Evolutionary conservation across 2,329 filamentous ascomycete species (phyloP), one percentile per base, ranked within the genome.

Genomic region (Scedosporium minutisporum): DNA sequence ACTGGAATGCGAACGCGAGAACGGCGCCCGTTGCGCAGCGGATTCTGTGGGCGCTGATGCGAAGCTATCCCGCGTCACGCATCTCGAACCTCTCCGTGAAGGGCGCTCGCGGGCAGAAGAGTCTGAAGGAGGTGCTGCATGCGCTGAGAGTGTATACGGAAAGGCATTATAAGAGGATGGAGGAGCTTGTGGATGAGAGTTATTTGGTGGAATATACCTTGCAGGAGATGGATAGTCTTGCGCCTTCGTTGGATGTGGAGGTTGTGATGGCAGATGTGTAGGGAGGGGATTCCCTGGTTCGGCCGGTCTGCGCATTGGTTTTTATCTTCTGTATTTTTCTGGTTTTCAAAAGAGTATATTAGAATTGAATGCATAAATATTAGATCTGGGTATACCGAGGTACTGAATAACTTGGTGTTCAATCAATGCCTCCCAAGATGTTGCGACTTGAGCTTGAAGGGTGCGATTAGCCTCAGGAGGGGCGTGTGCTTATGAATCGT

Each of bases 1-100:
- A 99, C 76, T 99, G 95, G 95, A 99, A 99, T 72, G 96, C 95
- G 4, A 97, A 97, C 69, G 92, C 91, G 0, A 84, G 91, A 65
- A 96, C 91, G 3, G 88, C 92, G 0, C 83, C 87, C 4, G 86
- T 97, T 1, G 90, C 95, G 1, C 95, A 99, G 75, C 85, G 88
- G 41, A 87, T 99, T 14, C 77, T 99, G 6, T 89, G 87, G 78
- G 85, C 89, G 1, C 71, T 99, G 6, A 86, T 96, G 60, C 86
- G 86, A 66, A 89, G 87, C 64, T 96, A 96, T 70, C 89, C 92
- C 1, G 89, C 90, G 2, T 85, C 85, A 58, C 85, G 88, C 63
- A 85, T 97, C 63, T 87, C 91, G 1, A 85, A 82, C 64, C 74
- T 96, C 63, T 87, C 86, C 3, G 80, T 85, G 21, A 80, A 80